Percentiles rank a stretch among this genome's conserved stretches.
Conservation (phyloP, 2,329 filamentous ascomycete genomes). For the Acrocalymma vagum region DNA sequence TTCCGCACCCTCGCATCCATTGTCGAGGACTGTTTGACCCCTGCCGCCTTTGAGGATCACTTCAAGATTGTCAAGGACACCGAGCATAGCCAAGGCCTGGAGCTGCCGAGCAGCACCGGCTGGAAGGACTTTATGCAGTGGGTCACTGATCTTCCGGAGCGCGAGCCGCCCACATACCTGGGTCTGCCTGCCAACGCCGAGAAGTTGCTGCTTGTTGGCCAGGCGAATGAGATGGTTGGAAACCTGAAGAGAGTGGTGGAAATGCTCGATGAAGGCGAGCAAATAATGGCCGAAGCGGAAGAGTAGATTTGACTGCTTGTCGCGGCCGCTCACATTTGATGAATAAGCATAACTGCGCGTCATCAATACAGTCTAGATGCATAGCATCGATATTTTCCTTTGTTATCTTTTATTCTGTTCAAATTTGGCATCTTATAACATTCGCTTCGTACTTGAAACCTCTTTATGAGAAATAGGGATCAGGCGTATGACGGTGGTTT, state of each 20-base stretch:
- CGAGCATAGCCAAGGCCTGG: slow-evolving; percentile 67
- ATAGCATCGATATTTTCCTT: too few species aligned
- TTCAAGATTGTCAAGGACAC: slow-evolving; percentile 80
- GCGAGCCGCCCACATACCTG: slow-evolving; percentile 94
- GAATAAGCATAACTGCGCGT: too few species aligned
- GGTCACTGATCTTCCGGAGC: slow-evolving; percentile 91
- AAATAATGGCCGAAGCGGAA: slow-evolving; percentile 75
- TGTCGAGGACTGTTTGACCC: slow-evolving; percentile 81
- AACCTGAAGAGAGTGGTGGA: slow-evolving; percentile 87
- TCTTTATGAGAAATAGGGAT: too few species aligned
- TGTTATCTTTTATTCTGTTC: too few species aligned
- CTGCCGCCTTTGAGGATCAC: slow-evolving; percentile 88
- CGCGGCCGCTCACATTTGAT: too few species aligned
- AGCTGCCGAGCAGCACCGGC: slow-evolving; percentile 80
- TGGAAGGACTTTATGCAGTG: slow-evolving; percentile 88
- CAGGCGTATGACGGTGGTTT: too few species aligned
- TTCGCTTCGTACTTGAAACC: too few species aligned
- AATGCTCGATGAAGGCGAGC: slow-evolving; percentile 92
- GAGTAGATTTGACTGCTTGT: not conserved
- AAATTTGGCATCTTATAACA: too few species aligned
- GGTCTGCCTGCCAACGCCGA: slow-evolving; percentile 95
- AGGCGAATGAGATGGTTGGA: slow-evolving; percentile 83
- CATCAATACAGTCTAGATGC: too few species aligned
- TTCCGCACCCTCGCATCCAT: slow-evolving; percentile 77
- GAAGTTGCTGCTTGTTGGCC: slow-evolving; percentile 89